A percentile compares a stretch with the other conserved stretches of the same genome.
phyloP scores from a whole-genome alignment of 768 basidiomycete genomes.

The Tubosaeta sp. region DNA sequence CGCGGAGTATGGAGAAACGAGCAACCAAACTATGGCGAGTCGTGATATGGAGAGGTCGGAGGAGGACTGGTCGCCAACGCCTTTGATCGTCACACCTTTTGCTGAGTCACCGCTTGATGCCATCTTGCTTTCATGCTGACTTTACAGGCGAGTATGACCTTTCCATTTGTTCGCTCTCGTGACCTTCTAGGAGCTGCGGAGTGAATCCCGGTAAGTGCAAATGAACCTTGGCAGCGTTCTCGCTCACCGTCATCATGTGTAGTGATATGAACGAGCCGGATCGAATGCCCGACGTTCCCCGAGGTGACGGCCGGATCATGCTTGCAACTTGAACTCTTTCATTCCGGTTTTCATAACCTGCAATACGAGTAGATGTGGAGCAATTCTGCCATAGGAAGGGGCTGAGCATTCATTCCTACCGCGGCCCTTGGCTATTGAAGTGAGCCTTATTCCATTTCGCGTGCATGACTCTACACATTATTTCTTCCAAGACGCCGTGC shows the following conservation, averaged over 20 bases:
- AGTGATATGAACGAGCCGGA: not conserved
- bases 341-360: constrained; percentile 3
- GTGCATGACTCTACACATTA: not conserved
- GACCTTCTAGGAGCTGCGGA: constrained; percentile 3
- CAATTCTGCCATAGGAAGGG: constrained; percentile 6
- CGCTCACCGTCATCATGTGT: not conserved
- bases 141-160: constrained; percentile 9
- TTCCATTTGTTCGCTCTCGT: not conserved
- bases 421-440: not conserved
- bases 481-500: not conserved
- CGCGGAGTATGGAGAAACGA: not conserved
- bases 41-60: constrained; percentile 1
- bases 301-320: constrained; percentile 22
- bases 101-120: constrained; percentile 21
- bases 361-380: not conserved
- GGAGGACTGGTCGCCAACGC: not conserved
- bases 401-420: constrained; percentile 8
- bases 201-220: constrained; percentile 3
- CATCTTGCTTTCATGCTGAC: constrained; percentile 9
- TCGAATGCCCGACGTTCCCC: not conserved
- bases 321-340: not conserved
- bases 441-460: constrained; percentile 5
- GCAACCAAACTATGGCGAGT: not conserved
- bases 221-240: not conserved
- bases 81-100: not conserved